Percentiles rank a stretch among this genome's conserved stretches.
These are phyloP conservation scores for Phialemoniopsis sp. DNA, from an alignment of 2,329 filamentous ascomycete genomes.

Conservation along the genomic window DNA sequence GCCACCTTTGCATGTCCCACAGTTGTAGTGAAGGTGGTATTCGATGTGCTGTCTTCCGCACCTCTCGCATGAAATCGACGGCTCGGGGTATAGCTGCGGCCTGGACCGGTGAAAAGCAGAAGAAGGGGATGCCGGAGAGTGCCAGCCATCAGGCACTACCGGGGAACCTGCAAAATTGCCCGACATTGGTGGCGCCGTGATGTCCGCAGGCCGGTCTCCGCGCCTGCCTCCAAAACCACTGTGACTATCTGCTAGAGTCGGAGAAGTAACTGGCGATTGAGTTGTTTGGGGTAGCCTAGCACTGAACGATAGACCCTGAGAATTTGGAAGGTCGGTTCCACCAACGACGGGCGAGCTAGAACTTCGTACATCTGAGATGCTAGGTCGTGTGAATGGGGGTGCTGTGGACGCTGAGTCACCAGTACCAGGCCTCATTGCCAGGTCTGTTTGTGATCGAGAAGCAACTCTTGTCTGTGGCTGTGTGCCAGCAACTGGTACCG, in stretches of 20 bases:
- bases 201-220: too few relatives aligned
- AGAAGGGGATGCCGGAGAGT: not conserved
- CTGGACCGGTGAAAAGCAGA: not conserved
- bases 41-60: constrained; percentile 73
- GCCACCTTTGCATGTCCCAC: constrained; percentile 63
- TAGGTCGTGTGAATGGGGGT: constrained; percentile 32
- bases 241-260: too few relatives aligned
- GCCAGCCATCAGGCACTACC: constrained; percentile 2
- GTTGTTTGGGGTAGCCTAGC: too few relatives aligned
- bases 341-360: constrained; percentile 24
- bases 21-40: constrained; percentile 84
- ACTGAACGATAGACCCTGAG: constrained; percentile 25
- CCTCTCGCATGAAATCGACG: constrained; percentile 67
- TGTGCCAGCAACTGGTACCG: constrained; percentile 37
- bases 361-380: constrained; percentile 37
- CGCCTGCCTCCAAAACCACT: too few relatives aligned
- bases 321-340: constrained; percentile 11
- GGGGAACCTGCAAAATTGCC: constrained; percentile 6
- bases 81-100: constrained; percentile 60
- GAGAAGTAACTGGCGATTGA: too few relatives aligned
- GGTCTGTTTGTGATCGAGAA: constrained; percentile 62
- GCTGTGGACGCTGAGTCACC: constrained; percentile 16
- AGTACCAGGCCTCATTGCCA: constrained; percentile 35
- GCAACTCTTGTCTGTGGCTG: constrained; percentile 42
- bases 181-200: too few relatives aligned